Base-by-base conservation (phyloP, 768 basidiomycete species). In the Phanerochaete carnosa region DNA sequence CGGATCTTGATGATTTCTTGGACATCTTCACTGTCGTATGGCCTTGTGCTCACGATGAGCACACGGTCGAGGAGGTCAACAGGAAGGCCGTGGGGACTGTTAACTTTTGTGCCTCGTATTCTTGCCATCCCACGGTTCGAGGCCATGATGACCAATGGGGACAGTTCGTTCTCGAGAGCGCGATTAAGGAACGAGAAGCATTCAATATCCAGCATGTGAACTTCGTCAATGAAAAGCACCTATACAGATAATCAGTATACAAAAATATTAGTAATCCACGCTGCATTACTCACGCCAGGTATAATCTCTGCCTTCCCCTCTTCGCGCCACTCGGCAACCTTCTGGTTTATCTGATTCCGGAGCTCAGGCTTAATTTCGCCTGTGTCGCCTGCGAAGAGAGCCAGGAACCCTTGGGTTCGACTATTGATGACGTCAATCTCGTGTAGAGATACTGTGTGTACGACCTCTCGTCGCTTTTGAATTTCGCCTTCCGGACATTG, bases 371-470 rank as follows among this genome's bases (percentile, higher is more conserved):
- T 98, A 74, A 99, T 98, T 77, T 99, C 97, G 19, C 97, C 97
- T 0, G 97, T 99, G 72, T 99, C 97, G 12, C 96, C 96, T 55
- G 91, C 86, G 70, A 92, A 92, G 13, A 99, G 83, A 0, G 97
- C 96, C 35, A 98, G 85, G 82, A 98, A 98, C 2, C 97, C 97
- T 79, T 99, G 97, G 6, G 96, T 98, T 54, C 96, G 86, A 64
- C 92, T 94, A 80, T 98, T 99, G 80, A 98, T 98, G 56, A 98
- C 95, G 70, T 99, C 97, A 67, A 99, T 98, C 77, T 99, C 97
- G 75, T 98, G 97, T 15, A 99, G 79, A 0, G 95, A 95, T 11
- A 98, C 95, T 0, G 95, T 98, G 74, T 99, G 97, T 8, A 95
- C 92, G 60, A 98, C 92, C 75, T 98, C 95, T 79, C 94, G 94